Base-by-base conservation (phyloP, 257 asterid species). In the Datura wrightii region DNA sequence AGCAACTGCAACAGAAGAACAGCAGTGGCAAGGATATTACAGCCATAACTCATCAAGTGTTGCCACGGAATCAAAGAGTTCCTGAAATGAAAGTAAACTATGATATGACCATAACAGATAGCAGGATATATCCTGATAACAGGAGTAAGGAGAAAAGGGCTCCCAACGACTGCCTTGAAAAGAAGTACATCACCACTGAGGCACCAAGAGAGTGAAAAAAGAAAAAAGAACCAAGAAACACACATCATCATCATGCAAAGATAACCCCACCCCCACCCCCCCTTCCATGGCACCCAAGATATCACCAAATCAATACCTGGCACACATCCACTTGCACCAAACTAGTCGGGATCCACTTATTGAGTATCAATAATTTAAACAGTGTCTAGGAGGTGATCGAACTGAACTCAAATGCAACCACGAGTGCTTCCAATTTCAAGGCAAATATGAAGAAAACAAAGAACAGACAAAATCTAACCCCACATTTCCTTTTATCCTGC, bases 361-460 rank as follows among this genome's bases (percentile, higher is more conserved):
- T 3, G 6, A 19, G 56, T 10, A 72, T 46, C 80, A 10, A 14
- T 5, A 72, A 71, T 10, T 72, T 46, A 46, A 46, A 72, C 39
- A n/a, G n/a, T 10, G 37, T 72, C 55, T 44, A 41, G n/a, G 58
- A 72, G 80, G 58, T 72, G n/a, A 72, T 5, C 18, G 0, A 71
- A 44, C 37, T 10, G 79, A 71, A 24, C n/a, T 46, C 19, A 72
- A 37, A 19, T 10, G 11, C 80, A 72, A 46, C 58, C 11, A 72
- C 3, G 9, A 76, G 59, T n/a, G 39, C 55, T 46, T 31, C 81
- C 0, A 76, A 50, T 76, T 76, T 50, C 81, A 48, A 24, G 44
- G 44, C 14, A 50, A 4, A 76, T 76, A 50, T 24, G 81, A 76
- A 76, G 62, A 50, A 76, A 76, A 52, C 50, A 78, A 78, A 34